Base-by-base conservation (phyloP, 2,329 filamentous ascomycete genomes). In the Neonectria neomacrospora region DNA sequence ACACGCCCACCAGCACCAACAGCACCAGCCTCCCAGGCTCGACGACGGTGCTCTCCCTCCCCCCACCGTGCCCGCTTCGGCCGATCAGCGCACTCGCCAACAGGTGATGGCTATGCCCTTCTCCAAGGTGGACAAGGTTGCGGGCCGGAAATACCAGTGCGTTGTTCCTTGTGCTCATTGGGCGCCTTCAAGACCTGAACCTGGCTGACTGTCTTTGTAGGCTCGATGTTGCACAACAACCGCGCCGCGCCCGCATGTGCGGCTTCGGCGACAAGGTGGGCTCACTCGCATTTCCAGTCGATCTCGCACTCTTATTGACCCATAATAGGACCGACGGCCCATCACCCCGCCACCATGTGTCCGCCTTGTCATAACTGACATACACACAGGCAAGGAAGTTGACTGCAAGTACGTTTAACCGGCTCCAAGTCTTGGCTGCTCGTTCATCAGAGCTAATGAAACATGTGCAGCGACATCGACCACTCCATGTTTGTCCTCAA, bases 261-360 rank as follows among this genome's bases (percentile, higher is more conserved):
- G 96, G 96, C 8, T 99, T 98, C 81, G 96, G 96, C 66, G 96
- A 99, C 82, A 99, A 98, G 86, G 93, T 96, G 80, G 60, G 81
- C 72, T 60, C 20, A 52, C 30, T 50, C n/a, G 28, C 18, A 26
- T 45, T 11, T 16, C 44, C 50, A 39, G 20, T 16, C 20, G n/a
- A 10, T 42, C n/a, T 18, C 23, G 28, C 28, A 18, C 2, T 48
- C 63, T 67, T 20, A 60, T 57, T 64, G 58, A 64, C 52, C 37
- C 22, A 22, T 12, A 54, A 59, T 73, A 97, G 92, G 96, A 99
- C 78, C 92, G 96, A 68, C 88, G 96, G 67, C 96, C 96, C 26
- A 97, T 99, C 72, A 98, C 96, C 28, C 95, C 96, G 14, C 96
- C 96, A 22, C 95, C 96, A 3, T 97, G 95, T 78, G 91, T 98